Evolutionary conservation across 495 filamentous ascomycete species (phyloP), one percentile per base, ranked within the genome.

Genomic region (Lophiotrema nucula): DNA sequence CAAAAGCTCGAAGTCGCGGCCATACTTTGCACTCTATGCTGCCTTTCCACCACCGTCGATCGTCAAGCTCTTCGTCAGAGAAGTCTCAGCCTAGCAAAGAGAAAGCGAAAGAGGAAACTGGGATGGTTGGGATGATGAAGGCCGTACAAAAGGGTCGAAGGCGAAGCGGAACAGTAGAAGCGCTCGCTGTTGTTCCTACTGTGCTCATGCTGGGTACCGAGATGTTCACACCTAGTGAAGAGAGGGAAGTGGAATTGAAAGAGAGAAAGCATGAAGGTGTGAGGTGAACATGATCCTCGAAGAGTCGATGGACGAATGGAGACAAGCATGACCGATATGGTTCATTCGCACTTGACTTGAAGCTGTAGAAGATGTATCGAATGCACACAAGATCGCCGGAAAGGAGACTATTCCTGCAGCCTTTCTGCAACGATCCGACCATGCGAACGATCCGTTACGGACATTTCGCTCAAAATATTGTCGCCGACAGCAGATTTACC

Each of bases 191-290:
- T 10, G 44, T 54, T 13, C 57, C 57, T 16, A 35, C 57, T 1
- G 49, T 60, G 27, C 28, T 60, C 24, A 41, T 60, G 42, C 33
- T 60, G 41, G 42, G 33, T 10, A 50, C 57, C 5, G 57, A 60
- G 50, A 19, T 60, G 28, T 60, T 60, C 28, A 60, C 57, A 25
- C 57, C 57, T 1, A 41, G 55, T 24, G 33, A 57, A 23, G 45
- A 37, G 15, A 24, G 42, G 52, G 19, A 22, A 27, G 26, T 23
- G 51, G 51, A 48, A 27, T 48, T 48, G 46, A 45, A 15, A 18
- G 51, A 50, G 13, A 37, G 23, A 16, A 31, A 35, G 18, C 2
- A 46, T 21, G 42, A 13, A 19, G 39, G 39, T 5, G 39, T 43
- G 39, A 10, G 39, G 18, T 43, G 39, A 43, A n/a, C n/a, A n/a